Evolutionary conservation across 2,329 filamentous ascomycete genomes (phyloP).

Genomic region (Pseudocercospora crystallina): DNA sequence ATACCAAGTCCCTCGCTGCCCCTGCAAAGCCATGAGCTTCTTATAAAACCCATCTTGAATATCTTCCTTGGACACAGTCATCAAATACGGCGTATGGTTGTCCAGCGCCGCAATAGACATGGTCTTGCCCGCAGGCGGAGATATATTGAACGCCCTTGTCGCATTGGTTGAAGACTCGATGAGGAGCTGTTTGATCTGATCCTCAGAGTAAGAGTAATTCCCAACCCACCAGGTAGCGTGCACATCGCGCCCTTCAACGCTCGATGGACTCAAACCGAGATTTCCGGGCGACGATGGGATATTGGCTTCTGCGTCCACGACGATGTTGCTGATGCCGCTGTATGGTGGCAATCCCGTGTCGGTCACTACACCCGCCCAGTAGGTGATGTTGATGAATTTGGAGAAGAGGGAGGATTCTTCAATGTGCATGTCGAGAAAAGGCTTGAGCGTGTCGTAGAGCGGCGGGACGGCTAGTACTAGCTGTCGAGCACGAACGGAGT

Average conservation of each 20-base stretch:
- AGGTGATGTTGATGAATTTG: slow-evolving; percentile 38
- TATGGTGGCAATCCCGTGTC: slow-evolving; percentile 23
- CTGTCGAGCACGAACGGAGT: slow-evolving; percentile 28
- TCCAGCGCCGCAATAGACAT: slow-evolving; percentile 14
- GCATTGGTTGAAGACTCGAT: too few species aligned
- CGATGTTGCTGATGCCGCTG: slow-evolving; percentile 20
- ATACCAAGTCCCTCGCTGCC: slow-evolving; percentile 28
- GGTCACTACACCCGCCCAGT: slow-evolving; percentile 23
- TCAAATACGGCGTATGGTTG: slow-evolving; percentile 31
- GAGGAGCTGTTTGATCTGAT: too few species aligned
- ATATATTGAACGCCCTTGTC: too few species aligned
- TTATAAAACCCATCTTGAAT: slow-evolving; percentile 32
- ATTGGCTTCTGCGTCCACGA: too few species aligned
- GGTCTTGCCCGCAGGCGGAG: not conserved
- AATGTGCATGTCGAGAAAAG: slow-evolving; percentile 38
- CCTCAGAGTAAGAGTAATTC: too few species aligned
- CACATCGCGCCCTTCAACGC: too few species aligned
- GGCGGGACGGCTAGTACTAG: slow-evolving; percentile 48
- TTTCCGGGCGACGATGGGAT: too few species aligned
- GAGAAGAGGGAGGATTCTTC: slow-evolving; percentile 40
- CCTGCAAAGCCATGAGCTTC: slow-evolving; percentile 28
- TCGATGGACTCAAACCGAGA: too few species aligned
- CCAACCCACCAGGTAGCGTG: too few species aligned
- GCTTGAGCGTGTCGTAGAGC: slow-evolving; percentile 35
- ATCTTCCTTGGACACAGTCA: slow-evolving; percentile 25